Conservation (phyloP, 1,139 yeast genomes). For the Scheffersomyces insectosa region DNA sequence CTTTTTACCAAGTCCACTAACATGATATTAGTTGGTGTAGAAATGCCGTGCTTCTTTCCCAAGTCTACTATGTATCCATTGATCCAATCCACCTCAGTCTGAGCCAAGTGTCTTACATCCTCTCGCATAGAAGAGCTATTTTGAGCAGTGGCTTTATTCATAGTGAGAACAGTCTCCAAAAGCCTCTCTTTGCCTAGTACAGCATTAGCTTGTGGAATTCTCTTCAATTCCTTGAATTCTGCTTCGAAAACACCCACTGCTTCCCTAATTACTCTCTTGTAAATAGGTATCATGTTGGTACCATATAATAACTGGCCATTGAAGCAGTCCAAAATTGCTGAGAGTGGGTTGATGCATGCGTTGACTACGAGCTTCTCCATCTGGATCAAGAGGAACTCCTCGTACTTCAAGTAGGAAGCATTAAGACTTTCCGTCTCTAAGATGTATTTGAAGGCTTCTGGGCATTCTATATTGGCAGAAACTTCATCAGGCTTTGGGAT, state of each 20-base stretch:
- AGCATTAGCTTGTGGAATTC: constrained; percentile 36
- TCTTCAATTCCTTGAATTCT: constrained; percentile 33
- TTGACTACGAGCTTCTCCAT: constrained; percentile 74
- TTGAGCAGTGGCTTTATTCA: constrained; percentile 46
- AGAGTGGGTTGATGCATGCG: constrained; percentile 73
- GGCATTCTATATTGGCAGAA: constrained; percentile 13
- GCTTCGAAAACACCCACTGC: constrained; percentile 38
- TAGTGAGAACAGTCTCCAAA: constrained; percentile 46
- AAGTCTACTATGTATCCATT: constrained; percentile 68
- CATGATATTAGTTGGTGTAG: constrained; percentile 49
- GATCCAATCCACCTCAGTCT: constrained; percentile 76
- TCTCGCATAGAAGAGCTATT: constrained; percentile 90
- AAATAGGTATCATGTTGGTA: constrained; percentile 27
- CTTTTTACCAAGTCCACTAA: constrained; percentile 50
- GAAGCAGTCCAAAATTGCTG: constrained; percentile 64
- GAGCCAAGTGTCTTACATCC: constrained; percentile 60
- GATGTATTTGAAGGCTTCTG: constrained; percentile 35
- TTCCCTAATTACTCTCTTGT: constrained; percentile 48
- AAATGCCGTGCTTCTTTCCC: constrained; percentile 44
- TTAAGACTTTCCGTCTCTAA: constrained; percentile 35
- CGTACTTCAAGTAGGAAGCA: constrained; percentile 46
- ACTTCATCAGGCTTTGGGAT: constrained; percentile 5
- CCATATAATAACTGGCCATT: constrained; percentile 67
- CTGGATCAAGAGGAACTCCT: constrained; percentile 63
- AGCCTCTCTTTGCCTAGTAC: constrained; percentile 45